These are phyloP conservation scores for Mucuna pruriens DNA, from an alignment of 306 rosid species.

Conservation along the genomic window DNA sequence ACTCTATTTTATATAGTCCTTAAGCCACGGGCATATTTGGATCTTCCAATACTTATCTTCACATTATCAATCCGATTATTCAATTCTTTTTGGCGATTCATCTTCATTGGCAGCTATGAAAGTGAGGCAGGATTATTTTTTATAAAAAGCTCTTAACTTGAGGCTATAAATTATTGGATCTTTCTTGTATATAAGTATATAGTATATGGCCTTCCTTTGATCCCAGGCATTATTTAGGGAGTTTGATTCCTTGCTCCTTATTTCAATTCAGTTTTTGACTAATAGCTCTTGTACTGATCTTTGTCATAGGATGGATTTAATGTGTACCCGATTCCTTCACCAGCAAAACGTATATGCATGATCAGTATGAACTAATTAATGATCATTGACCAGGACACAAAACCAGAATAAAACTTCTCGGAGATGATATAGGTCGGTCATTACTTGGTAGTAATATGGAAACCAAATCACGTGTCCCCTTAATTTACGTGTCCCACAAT, in stretches of 20 bases:
- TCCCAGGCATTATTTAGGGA: not conserved
- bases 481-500: not conserved
- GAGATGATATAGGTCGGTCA: not conserved
- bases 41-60: too few relatives aligned
- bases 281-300: not conserved
- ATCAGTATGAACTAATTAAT: not conserved
- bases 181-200: too few relatives aligned
- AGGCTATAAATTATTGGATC: too few relatives aligned
- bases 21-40: too few relatives aligned
- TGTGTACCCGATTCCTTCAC: not conserved
- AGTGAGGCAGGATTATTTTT: too few relatives aligned
- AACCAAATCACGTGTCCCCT: constrained; percentile 19
- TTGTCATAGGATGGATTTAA: too few relatives aligned
- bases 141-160: too few relatives aligned
- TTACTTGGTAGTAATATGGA: not conserved
- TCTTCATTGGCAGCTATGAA: too few relatives aligned
- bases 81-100: too few relatives aligned
- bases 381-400: not conserved
- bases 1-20: too few relatives aligned
- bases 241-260: not conserved
- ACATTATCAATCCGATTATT: too few relatives aligned
- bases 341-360: not conserved
- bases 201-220: too few relatives aligned
- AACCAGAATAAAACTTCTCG: not conserved
- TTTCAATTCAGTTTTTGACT: not conserved